Conservation (phyloP, 345 rosid genomes). For the Xanthoceras sorbifolium region DNA sequence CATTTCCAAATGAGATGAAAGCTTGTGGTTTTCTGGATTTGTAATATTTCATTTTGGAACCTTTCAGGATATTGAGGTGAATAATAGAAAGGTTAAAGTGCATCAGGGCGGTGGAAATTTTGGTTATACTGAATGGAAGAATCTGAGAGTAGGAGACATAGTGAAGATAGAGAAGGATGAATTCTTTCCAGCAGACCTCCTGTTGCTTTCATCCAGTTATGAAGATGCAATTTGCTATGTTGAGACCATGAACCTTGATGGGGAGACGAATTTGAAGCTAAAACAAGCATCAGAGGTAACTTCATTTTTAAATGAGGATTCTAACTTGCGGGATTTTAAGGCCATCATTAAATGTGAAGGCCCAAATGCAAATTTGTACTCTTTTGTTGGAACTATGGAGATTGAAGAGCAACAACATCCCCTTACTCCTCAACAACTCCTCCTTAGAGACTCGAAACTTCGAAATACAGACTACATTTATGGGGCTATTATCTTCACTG, state of each 20-base stretch:
- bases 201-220: conserved; percentile 78
- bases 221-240: conserved; percentile 87
- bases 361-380: conserved; percentile 86
- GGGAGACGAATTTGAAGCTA: conserved; percentile 86
- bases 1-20: not conserved
- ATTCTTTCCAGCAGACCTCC: conserved; percentile 83
- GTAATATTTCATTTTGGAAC: not conserved
- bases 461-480: conserved; percentile 78
- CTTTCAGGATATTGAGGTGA: conserved; percentile 76
- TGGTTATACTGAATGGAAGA: conserved; percentile 60
- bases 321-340: conserved; percentile 59
- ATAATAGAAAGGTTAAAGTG: conserved; percentile 73
- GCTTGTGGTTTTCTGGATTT: conserved; percentile 3
- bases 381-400: conserved; percentile 79
- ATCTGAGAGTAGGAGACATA: conserved; percentile 75
- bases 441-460: conserved; percentile 83
- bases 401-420: conserved; percentile 56
- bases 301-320: conserved; percentile 57
- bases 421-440: conserved; percentile 80
- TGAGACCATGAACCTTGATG: conserved; percentile 96
- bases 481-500: conserved; percentile 84
- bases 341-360: conserved; percentile 81
- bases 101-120: conserved; percentile 60
- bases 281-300: conserved; percentile 82
- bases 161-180: conserved; percentile 84